These are phyloP conservation scores for Beta macrorhiza DNA, from an alignment of 179 eudicot species.

Conservation along the genomic window DNA sequence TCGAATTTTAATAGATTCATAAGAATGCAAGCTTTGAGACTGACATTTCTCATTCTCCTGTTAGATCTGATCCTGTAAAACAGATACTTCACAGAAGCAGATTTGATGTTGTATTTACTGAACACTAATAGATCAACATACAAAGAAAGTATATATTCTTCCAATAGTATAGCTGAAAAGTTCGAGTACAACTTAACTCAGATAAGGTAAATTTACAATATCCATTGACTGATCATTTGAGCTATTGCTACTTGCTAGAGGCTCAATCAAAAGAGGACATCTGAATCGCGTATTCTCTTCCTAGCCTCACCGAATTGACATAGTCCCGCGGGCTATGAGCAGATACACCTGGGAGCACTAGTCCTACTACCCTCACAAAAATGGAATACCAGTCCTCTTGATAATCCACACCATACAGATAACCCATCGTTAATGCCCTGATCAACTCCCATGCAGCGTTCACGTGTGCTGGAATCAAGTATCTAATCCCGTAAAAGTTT, in stretches of 20 bases:
- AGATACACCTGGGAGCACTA: conserved; percentile 62
- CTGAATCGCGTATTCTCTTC: conserved; percentile 25
- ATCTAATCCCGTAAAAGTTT: conserved; percentile 53
- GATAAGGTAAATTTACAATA: no score
- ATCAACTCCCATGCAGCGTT: conserved; percentile 75
- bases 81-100: no score
- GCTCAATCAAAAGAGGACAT: conserved; percentile 19
- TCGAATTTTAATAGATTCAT: no score
- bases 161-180: not conserved
- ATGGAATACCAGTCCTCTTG: conserved; percentile 59
- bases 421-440: conserved; percentile 53
- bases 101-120: no score
- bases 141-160: no score
- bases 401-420: conserved; percentile 51
- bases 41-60: no score
- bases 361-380: conserved; percentile 45
- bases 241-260: not conserved
- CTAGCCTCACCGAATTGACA: conserved; percentile 68
- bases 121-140: no score
- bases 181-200: not conserved
- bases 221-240: no score
- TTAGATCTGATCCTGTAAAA: no score
- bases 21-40: no score
- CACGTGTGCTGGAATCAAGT: conserved; percentile 51
- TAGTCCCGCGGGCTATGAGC: conserved; percentile 75